These are phyloP conservation scores for Fusarium oxysporum DNA, from an alignment of 2,329 filamentous ascomycete genomes.

Conservation along the genomic window DNA sequence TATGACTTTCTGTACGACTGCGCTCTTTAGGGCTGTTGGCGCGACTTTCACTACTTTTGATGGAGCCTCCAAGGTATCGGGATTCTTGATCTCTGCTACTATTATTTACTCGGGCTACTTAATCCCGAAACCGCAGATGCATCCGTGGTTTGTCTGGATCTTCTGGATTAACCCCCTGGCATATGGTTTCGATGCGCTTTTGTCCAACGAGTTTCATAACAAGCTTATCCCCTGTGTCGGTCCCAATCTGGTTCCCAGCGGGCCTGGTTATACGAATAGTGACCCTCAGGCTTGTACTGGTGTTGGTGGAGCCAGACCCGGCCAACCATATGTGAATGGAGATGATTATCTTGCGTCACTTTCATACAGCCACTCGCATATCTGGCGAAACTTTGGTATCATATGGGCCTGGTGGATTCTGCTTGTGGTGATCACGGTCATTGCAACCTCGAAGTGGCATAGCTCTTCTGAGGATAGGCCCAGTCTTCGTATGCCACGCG, in stretches of 20 bases:
- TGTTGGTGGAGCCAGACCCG: conserved; percentile 64
- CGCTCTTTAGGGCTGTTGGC: conserved; percentile 66
- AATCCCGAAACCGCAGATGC: conserved; percentile 71
- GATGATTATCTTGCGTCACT: conserved; percentile 68
- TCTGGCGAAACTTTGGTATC: conserved; percentile 72
- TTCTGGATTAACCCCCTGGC: conserved; percentile 75
- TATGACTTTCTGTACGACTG: conserved; percentile 68
- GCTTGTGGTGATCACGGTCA: conserved; percentile 68
- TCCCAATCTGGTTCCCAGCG: conserved; percentile 62
- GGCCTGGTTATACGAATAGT: conserved; percentile 58
- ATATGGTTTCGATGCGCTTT: conserved; percentile 75
- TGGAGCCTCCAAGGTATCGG: conserved; percentile 67
- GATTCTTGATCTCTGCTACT: conserved; percentile 61
- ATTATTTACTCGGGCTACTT: conserved; percentile 74
- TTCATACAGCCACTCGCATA: conserved; percentile 61
- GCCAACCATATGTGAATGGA: conserved; percentile 63
- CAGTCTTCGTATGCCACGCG: conserved; percentile 70
- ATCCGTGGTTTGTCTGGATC: conserved; percentile 72
- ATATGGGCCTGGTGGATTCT: conserved; percentile 72
- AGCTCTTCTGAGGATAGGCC: conserved; percentile 62
- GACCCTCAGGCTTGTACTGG: conserved; percentile 66
- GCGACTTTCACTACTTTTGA: conserved; percentile 68
- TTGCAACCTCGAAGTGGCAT: conserved; percentile 68
- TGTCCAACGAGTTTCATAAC: conserved; percentile 69
- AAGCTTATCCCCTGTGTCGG: conserved; percentile 64